Evolutionary conservation across 2,329 filamentous ascomycete genomes (phyloP).

Genomic region (Neophaeococcomyces aloes): DNA sequence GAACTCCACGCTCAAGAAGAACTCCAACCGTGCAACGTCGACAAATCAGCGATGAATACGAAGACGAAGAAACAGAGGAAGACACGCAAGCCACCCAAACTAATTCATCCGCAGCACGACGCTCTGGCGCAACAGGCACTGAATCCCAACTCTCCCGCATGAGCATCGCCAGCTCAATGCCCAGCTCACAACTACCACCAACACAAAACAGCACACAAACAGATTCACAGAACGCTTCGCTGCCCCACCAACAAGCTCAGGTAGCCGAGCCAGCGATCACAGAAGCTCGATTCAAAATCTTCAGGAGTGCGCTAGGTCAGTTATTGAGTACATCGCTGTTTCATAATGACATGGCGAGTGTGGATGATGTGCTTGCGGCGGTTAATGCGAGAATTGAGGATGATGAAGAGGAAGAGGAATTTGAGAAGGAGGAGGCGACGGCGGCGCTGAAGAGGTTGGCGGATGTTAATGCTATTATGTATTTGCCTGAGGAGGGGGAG

Average conservation of each 20-base stretch:
- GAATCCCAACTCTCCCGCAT: slow-evolving; percentile 28
- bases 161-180: slow-evolving; percentile 70
- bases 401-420: slow-evolving; percentile 45
- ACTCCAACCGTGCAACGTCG: slow-evolving; percentile 23
- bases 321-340: slow-evolving; percentile 77
- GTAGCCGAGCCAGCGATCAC: slow-evolving; percentile 55
- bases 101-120: slow-evolving; percentile 31
- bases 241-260: slow-evolving; percentile 16
- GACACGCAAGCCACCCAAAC: slow-evolving; percentile 42
- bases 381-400: slow-evolving; percentile 58
- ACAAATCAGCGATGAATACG: slow-evolving; percentile 42
- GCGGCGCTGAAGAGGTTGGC: slow-evolving; percentile 14
- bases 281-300: slow-evolving; percentile 58
- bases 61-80: slow-evolving; percentile 41
- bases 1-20: not conserved
- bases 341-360: slow-evolving; percentile 68
- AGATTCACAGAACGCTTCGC: slow-evolving; percentile 25
- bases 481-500: slow-evolving; percentile 22
- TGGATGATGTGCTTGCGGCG: slow-evolving; percentile 63
- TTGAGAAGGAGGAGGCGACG: slow-evolving; percentile 58
- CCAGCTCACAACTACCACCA: slow-evolving; percentile 60
- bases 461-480: slow-evolving; percentile 63
- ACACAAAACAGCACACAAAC: slow-evolving; percentile 26
- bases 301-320: slow-evolving; percentile 72
- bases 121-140: slow-evolving; percentile 27